phyloP scores from a whole-genome alignment of 768 basidiomycete species.

The Roridomyces roridus region DNA sequence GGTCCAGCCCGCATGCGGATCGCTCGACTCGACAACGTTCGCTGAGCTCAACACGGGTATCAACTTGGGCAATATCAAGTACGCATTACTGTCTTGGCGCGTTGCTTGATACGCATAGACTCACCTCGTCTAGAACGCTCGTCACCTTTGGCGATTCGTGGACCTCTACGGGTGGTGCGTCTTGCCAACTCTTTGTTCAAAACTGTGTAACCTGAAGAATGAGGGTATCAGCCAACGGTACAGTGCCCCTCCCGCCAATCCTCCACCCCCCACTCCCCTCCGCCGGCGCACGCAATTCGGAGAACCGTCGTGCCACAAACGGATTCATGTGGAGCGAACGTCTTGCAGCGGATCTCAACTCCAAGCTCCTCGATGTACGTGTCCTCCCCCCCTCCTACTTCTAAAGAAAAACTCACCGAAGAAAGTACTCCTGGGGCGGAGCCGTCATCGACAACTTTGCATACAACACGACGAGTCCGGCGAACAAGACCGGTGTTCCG shows the following conservation, averaged over 20 bases:
- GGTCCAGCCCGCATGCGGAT: constrained; percentile 32
- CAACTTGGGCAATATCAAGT: constrained; percentile 29
- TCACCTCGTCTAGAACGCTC: constrained; percentile 26
- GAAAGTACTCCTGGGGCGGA: constrained; percentile 40
- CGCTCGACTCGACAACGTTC: constrained; percentile 29
- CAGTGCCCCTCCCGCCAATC: constrained; percentile 37
- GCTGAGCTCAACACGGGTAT: constrained; percentile 37
- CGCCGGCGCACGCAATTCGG: constrained; percentile 33
- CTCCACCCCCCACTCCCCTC: constrained; percentile 39
- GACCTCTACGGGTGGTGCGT: constrained; percentile 36
- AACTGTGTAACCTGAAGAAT: neutral
- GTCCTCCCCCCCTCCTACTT: too few relatives aligned
- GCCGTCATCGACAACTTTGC: constrained; percentile 40
- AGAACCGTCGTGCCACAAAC: constrained; percentile 37
- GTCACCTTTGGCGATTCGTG: constrained; percentile 40
- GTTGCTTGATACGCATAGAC: neutral
- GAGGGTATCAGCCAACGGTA: constrained; percentile 33
- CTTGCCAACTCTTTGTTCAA: neutral
- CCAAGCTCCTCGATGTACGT: constrained; percentile 35
- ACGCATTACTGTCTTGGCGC: neutral
- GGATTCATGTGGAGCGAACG: constrained; percentile 40
- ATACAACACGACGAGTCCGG: constrained; percentile 37
- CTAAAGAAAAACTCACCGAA: too few relatives aligned
- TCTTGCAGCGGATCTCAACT: constrained; percentile 33
- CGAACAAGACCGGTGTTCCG: constrained; percentile 30